Evolutionary conservation across 2,329 filamentous ascomycete genomes (phyloP), one percentile per base, ranked within the genome.

Genomic region (Ceratocystis variospora): DNA sequence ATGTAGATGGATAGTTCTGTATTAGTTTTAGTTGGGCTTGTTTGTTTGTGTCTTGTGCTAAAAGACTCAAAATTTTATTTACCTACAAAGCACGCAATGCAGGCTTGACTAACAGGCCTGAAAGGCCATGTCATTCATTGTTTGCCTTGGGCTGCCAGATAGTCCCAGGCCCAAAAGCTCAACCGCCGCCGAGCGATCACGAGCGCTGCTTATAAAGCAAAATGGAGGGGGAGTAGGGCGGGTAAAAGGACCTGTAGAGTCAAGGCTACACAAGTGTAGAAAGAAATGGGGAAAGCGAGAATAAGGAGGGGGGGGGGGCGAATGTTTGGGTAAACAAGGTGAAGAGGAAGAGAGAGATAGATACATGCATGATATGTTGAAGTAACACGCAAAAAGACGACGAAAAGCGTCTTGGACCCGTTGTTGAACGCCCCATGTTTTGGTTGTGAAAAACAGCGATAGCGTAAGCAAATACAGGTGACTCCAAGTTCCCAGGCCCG

Each of bases 391-490:
- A 64, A 59, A 61, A 75, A 82, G 78, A 83, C 77, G 79, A 79
- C 76, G 76, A 78, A 79, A 79, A 79, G 79, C 80, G 81, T 80
- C 82, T 83, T 86, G 83, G 83, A 83, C 84, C 83, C 83, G 77
- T 79, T 83, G 86, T 89, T 89, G 86, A 89, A 87, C 84, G 83
- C 83, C 86, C 78, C 78, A 81, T 86, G 84, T 88, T 89, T 89
- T 88, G 83, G 86, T 90, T 89, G 85, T 81, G 87, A 89, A 89
- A 89, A 89, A 87, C 84, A 87, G 81, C 82, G 83, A 87, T 81
- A 84, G 83, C 82, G 83, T 68, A 68, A 53, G 67, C 84, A 84
- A 83, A 78, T 80, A 79, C 79, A 81, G 79, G 81, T 83, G 81
- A 86, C 67, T 81, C 82, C 83, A 83, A 81, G 79, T 75, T 75